A percentile compares a stretch with the other conserved stretches of the same genome.
Evolutionary conservation across 805 yeast genomes (phyloP).

Genomic region (Ogataea naganishii): DNA sequence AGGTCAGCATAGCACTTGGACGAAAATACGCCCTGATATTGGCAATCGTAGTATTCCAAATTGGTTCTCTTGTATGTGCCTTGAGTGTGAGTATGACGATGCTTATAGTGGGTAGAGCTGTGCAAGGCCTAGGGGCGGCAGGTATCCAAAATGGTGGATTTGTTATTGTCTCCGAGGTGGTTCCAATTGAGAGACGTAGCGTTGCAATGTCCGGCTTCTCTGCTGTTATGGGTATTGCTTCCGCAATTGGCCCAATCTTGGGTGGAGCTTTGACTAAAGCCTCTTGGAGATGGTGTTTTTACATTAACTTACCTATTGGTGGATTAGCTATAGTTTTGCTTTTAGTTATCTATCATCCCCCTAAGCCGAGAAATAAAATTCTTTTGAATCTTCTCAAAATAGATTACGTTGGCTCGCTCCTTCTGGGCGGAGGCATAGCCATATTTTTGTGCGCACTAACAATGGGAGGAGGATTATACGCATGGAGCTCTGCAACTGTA

Average conservation of each 20-base stretch:
- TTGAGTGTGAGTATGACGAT: slow-evolving; percentile 44
- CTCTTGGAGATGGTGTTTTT: slow-evolving; percentile 74
- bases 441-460: slow-evolving; percentile 43
- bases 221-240: slow-evolving; percentile 38
- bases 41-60: slow-evolving; percentile 46
- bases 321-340: slow-evolving; percentile 35
- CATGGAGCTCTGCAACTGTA: slow-evolving; percentile 48
- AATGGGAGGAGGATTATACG: slow-evolving; percentile 42
- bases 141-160: slow-evolving; percentile 51
- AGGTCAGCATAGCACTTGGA: slow-evolving; percentile 47
- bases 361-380: slow-evolving; percentile 30
- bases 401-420: slow-evolving; percentile 41
- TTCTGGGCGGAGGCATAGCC: slow-evolving; percentile 34
- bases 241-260: slow-evolving; percentile 52
- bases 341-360: slow-evolving; percentile 36
- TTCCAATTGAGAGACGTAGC: slow-evolving; percentile 33
- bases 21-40: slow-evolving; percentile 39
- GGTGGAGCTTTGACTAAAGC: slow-evolving; percentile 60
- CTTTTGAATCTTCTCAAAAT: slow-evolving; percentile 30
- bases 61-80: slow-evolving; percentile 57
- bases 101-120: slow-evolving; percentile 63
- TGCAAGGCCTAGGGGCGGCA: slow-evolving; percentile 68
- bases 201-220: slow-evolving; percentile 30
- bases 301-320: slow-evolving; percentile 57
- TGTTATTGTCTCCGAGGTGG: slow-evolving; percentile 49